Evolutionary conservation across 129 eudicot genomes (phyloP), one percentile per base, ranked within the genome.

Genomic region (Artemisia argyi): DNA sequence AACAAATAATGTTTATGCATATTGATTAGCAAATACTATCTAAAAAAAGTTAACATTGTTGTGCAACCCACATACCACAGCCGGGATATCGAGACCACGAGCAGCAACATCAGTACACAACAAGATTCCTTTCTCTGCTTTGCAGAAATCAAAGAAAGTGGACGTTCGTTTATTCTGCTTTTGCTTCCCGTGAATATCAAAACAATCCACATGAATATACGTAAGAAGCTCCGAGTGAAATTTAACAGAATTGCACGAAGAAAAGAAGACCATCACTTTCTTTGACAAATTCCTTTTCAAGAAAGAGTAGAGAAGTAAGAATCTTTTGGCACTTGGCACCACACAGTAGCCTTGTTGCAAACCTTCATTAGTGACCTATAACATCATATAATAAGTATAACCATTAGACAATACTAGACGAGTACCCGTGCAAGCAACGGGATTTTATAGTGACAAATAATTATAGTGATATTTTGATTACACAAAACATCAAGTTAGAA

Each of bases 211-310:
- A 8, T 80, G 80, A 39, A 89, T 83, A 61, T 89, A 89, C 61
- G 76, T 79, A 10, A 92, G 86, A 66, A 92, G 91, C 7, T 89
- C 98, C 0, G 98, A 75, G 69, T 92, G 96, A 71, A 76, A 92
- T 42, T 85, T 89, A n/a, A 92, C 98, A 15, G 98, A 92, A 74
- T 92, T 83, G 68, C 96, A 87, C 2, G 98, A 86, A n/a, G 98
- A 92, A 81, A 92, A 92, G 89, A 92, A 92, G 62, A 92, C 98
- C 98, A 92, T 87, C 64, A 92, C 87, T 87, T 92, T 92, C 83
- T 92, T 87, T 18, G 89, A 75, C 57, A 79, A 58, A 69, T 92
- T 83, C 69, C 85, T 79, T 78, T 87, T 89, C 85, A 92, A 81
- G 82, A 92, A 92, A 39, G 94, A 81, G 79, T 92, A 92, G 12